These are phyloP conservation scores for Parastagonospora nodorum DNA, from an alignment of 2,329 filamentous ascomycete genomes.

Conservation along the genomic window DNA sequence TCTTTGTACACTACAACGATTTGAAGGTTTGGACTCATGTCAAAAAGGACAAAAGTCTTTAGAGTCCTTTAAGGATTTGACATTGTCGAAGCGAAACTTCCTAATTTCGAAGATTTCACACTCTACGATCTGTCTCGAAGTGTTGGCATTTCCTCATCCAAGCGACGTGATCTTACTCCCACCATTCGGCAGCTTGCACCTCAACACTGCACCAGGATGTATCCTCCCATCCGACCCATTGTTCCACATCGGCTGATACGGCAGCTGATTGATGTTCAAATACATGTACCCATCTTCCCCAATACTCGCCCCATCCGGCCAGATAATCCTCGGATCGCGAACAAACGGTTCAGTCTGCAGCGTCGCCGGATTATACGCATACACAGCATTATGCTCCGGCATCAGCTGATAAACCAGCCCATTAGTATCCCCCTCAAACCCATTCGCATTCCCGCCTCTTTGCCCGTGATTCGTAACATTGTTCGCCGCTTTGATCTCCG, in stretches of 20 bases:
- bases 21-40: too few relatives aligned
- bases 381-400: constrained; percentile 55
- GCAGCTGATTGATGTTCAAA: constrained; percentile 54
- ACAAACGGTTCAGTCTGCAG: constrained; percentile 52
- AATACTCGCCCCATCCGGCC: constrained; percentile 51
- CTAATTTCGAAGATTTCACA: too few relatives aligned
- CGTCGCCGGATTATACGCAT: constrained; percentile 48
- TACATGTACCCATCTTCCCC: constrained; percentile 49
- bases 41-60: too few relatives aligned
- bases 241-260: constrained; percentile 56
- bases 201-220: neutral
- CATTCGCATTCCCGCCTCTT: constrained; percentile 56
- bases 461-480: constrained; percentile 55
- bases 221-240: constrained; percentile 49
- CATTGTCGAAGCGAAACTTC: too few relatives aligned
- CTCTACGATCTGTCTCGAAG: constrained; percentile 1
- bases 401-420: constrained; percentile 55
- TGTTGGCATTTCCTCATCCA: constrained; percentile 30
- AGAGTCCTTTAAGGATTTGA: too few relatives aligned
- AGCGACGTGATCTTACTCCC: neutral
- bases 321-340: constrained; percentile 53
- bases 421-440: constrained; percentile 57
- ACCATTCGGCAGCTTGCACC: neutral
- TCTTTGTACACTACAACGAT: too few relatives aligned
- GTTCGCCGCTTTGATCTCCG: constrained; percentile 50